Evolutionary conservation across 2,329 filamentous ascomycete species (phyloP).

Genomic region (Colletotrichum godetiae): DNA sequence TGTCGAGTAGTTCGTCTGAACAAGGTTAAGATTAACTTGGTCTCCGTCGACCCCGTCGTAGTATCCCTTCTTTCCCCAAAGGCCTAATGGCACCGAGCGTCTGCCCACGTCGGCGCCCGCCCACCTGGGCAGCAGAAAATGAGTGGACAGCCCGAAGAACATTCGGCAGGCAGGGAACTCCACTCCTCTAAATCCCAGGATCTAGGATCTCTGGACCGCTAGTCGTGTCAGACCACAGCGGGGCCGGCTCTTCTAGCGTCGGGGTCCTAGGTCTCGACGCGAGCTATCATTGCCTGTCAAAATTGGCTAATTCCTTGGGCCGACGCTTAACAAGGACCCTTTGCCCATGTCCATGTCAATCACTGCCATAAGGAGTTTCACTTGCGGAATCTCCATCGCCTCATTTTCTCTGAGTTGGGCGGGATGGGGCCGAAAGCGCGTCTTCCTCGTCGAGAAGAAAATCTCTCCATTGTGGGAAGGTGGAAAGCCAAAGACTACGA

Average conservation of each 20-base stretch:
- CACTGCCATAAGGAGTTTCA: constrained; percentile 9
- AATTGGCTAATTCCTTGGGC: constrained; percentile 10
- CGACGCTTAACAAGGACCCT: not conserved
- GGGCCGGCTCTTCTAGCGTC: not conserved
- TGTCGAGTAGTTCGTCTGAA: constrained; percentile 7
- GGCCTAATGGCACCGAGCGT: not conserved
- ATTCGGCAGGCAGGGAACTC: not conserved
- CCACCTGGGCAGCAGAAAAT: not conserved
- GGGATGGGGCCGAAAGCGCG: not conserved
- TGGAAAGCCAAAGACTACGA: not conserved
- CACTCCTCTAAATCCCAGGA: not conserved
- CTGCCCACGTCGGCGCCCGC: not conserved
- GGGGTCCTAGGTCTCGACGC: constrained; percentile 1
- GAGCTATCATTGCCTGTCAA: constrained; percentile 10
- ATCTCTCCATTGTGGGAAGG: constrained; percentile 16
- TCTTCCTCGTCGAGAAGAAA: not conserved
- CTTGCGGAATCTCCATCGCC: constrained; percentile 19
- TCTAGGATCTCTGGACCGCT: not conserved
- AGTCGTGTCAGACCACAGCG: constrained; percentile 1
- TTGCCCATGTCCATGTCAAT: constrained; percentile 12
- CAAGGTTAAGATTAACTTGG: constrained; percentile 6
- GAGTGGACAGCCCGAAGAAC: not conserved
- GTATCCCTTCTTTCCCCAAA: not conserved
- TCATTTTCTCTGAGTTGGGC: not conserved
- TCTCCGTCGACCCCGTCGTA: not conserved